Evolutionary conservation across 1,284 basidiomycete genomes (phyloP).

Genomic region (Tilletia indica): DNA sequence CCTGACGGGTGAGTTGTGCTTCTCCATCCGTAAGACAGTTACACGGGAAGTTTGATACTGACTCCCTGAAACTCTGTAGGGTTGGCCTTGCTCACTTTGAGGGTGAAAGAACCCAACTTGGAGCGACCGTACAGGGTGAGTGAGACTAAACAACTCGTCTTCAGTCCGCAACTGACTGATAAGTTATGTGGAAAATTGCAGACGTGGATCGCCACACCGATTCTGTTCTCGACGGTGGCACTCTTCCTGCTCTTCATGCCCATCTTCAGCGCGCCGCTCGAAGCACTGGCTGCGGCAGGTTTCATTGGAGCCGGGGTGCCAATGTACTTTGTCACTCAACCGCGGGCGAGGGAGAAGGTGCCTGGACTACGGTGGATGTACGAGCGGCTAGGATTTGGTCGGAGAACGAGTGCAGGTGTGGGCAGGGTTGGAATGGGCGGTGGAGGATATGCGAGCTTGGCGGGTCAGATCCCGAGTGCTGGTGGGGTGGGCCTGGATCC

Average conservation of each 20-base stretch:
- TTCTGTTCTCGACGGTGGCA: slow-evolving; percentile 85
- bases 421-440: slow-evolving; percentile 9
- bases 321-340: slow-evolving; percentile 47
- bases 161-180: background rate
- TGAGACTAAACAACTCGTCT: slow-evolving; percentile 41
- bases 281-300: slow-evolving; percentile 57
- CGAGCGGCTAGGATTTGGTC: background rate
- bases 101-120: slow-evolving; percentile 85
- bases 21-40: background rate
- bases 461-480: background rate
- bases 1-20: slow-evolving; percentile 50
- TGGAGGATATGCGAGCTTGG: background rate
- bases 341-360: slow-evolving; percentile 11
- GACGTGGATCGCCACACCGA: slow-evolving; percentile 84
- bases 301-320: slow-evolving; percentile 47
- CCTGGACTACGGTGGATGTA: slow-evolving; percentile 7
- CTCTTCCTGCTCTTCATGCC: slow-evolving; percentile 93
- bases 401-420: slow-evolving; percentile 11
- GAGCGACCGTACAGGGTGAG: slow-evolving; percentile 62
- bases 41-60: background rate
- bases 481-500: background rate
- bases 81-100: slow-evolving; percentile 78
- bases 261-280: slow-evolving; percentile 83
- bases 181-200: slow-evolving; percentile 52
- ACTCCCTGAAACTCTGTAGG: slow-evolving; percentile 53